Evolutionary conservation across 1,284 basidiomycete species (phyloP), one percentile per base, ranked within the genome.

Genomic region (Cutaneotrichosporon curvatum): DNA sequence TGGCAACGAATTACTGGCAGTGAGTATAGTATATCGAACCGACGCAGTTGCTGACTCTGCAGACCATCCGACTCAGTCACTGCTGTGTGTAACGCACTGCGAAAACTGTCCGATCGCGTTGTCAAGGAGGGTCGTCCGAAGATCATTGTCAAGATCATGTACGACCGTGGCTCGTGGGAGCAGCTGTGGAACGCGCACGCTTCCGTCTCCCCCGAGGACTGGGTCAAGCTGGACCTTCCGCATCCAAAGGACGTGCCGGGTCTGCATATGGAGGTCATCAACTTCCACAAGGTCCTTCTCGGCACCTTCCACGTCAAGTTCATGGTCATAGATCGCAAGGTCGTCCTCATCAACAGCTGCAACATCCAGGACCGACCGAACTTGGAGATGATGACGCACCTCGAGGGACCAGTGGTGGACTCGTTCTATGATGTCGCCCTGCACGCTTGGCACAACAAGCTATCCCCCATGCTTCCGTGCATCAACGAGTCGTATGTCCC

Each of bases 231-330:
- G 21, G 76, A 79, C 44, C 65, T 85, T 0, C 83, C 83, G 1
- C 63, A 61, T 25, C 68, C 74, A 31, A 73, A 78, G 12, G 79
- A 84, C 43, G 78, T 85, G 31, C 78, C 78, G 1, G 78, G 81
- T 45, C 65, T 85, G 23, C 73, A 80, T 34, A 71, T 85, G 44
- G 77, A 85, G 61, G 78, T 83, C 31, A 72, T 84, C 66, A 74
- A 72, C 56, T 74, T 72, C 46, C 71, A 75, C 54, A 72, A 77
- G 20, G 80, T 81, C 1, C 55, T 81, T 16, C 70, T 83, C 40
- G 84, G 83, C 25, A 87, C 84, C 0, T 87, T 87, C 69, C 85
- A 87, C 59, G 80, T 81, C 37, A 86, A 87, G 64, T 84, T 83
- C 53, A 74, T 85, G 62, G 74, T 86, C 45, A 80, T 87, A 9